Base-by-base conservation (phyloP, 208 protist genomes). In the Tritrichomonas foetus region DNA sequence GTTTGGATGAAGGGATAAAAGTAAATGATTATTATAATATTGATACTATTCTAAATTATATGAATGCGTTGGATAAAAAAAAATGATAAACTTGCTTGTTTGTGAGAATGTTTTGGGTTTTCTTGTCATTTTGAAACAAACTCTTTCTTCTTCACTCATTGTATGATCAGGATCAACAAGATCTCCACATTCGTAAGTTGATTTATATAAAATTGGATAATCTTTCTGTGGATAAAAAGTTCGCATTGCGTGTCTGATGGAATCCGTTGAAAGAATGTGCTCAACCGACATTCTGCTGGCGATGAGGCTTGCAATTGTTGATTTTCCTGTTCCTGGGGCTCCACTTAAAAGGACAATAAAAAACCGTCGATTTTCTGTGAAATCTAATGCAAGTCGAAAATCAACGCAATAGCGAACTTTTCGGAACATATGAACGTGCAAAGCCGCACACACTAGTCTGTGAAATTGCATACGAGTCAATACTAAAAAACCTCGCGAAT, bases 301-400 rank as follows among this genome's bases (percentile, higher is more conserved):
- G 3, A 95, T 13, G 30, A 95, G 55, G 16, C 94, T 95, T 39
- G 92, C 93, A 61, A 95, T 92, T 9, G 94, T 95, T 22, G 82
- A 94, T 94, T 95, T 95, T 53, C 94, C 94, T 30, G 89, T 94
- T n/a, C 94, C 94, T 41, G 94, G 94, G 27, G 94, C 94, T 30
- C 94, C 94, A 47, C 20, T 36, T 16, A 95, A 27, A 0, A 95
- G 80, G 22, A 82, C 50, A 25, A 82, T 82, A 41, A 82, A 82
- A 36, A 82, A 82, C 5, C 74, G 1, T 36, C 74, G 74, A 9
- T 82, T 41, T 50, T 82, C 74, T n/a, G 50, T 82, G 41, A 82
- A 82, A 50, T 82, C 74, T 8, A 82, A 30, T 0, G 74, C 74
- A 53, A 82, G 74, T 1, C 74, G 30, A 30, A 82, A 82, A 50